Conservation (phyloP, 2,329 filamentous ascomycete genomes). For the Colletotrichum scovillei region DNA sequence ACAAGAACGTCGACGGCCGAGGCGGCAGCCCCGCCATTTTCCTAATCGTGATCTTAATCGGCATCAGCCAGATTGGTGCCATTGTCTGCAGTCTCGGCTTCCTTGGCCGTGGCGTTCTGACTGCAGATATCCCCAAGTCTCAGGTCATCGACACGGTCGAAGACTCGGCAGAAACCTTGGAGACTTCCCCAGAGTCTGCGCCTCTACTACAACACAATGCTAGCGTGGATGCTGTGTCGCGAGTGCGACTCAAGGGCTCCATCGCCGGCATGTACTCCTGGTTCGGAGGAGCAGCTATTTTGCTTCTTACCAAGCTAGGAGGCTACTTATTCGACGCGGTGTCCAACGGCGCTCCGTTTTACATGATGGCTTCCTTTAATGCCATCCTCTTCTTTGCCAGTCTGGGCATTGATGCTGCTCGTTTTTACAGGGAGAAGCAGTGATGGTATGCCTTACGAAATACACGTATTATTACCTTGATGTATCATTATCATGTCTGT, state of each 20-base stretch:
- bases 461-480: neutral
- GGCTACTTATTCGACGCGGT: conserved; percentile 85
- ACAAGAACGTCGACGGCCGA: conserved; percentile 70
- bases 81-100: conserved; percentile 96
- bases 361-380: conserved; percentile 94
- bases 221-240: conserved; percentile 50
- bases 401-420: conserved; percentile 61
- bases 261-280: conserved; percentile 96
- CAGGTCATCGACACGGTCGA: conserved; percentile 42
- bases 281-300: conserved; percentile 88
- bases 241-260: conserved; percentile 83
- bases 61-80: conserved; percentile 93
- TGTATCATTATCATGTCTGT: neutral
- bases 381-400: conserved; percentile 72
- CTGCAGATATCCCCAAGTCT: conserved; percentile 53
- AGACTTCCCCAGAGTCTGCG: conserved; percentile 54
- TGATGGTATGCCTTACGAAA: conserved; percentile 1
- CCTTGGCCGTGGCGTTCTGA: conserved; percentile 82
- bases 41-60: conserved; percentile 81
- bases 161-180: conserved; percentile 36
- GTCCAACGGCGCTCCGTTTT: conserved; percentile 85
- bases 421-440: conserved; percentile 44
- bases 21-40: conserved; percentile 78
- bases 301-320: conserved; percentile 91
- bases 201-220: conserved; percentile 49